phyloP scores from a whole-genome alignment of 1,284 basidiomycete species.

The Coriolopsis trogii region DNA sequence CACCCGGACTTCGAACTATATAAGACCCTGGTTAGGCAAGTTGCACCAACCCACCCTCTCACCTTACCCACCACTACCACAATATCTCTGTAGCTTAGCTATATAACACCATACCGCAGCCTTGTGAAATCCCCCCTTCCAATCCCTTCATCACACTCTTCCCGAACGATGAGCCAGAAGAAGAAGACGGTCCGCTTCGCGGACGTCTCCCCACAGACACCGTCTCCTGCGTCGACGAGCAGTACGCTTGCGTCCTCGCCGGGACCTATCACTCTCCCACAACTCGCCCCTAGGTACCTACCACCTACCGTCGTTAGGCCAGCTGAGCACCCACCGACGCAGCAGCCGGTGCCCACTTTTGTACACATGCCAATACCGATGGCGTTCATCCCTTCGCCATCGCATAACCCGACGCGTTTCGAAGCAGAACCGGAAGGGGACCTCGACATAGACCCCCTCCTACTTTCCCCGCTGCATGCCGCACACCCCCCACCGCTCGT shows the following conservation, averaged over 20 bases:
- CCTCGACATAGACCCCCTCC: constrained; percentile 13
- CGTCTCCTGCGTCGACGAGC: constrained; percentile 17
- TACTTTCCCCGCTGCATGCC: constrained; percentile 6
- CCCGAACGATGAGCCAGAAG: neutral
- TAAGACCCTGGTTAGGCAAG: neutral
- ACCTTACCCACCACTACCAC: neutral
- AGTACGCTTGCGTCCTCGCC: constrained; percentile 13
- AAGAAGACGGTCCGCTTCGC: constrained; percentile 20
- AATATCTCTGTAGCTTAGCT: neutral
- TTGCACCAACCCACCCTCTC: neutral
- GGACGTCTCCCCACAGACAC: constrained; percentile 7
- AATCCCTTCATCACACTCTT: neutral
- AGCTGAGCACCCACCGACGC: constrained; percentile 11
- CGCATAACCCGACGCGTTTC: neutral
- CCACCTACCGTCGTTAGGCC: constrained; percentile 1
- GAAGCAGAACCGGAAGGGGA: neutral
- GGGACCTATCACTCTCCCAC: constrained; percentile 18
- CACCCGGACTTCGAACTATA: neutral
- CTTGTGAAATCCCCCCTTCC: neutral
- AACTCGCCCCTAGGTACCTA: neutral
- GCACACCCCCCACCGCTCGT: constrained; percentile 10
- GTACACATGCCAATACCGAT: neutral
- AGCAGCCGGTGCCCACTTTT: neutral
- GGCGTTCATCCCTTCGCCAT: neutral
- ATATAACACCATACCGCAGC: neutral